Conservation (phyloP, 257 asterid genomes). For the Jasminum sambac region DNA sequence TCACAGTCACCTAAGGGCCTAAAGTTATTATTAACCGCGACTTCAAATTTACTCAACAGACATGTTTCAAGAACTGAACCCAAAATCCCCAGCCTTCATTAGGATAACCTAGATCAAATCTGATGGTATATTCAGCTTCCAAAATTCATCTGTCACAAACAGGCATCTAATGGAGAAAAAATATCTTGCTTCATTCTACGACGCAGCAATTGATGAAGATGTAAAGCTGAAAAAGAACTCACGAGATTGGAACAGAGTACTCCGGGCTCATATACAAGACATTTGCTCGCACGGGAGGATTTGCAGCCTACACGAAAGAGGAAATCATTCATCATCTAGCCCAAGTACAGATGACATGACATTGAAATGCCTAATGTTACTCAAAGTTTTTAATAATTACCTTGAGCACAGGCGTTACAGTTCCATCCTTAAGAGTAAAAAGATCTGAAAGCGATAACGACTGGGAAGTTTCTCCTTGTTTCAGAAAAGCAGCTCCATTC, state of each 20-base stretch:
- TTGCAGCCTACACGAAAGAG: slow-evolving; percentile 53
- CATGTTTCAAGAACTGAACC: neutral
- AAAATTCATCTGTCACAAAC: neutral
- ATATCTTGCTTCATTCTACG: neutral
- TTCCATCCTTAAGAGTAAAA: slow-evolving; percentile 63
- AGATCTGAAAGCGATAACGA: slow-evolving; percentile 79
- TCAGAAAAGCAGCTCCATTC: slow-evolving; percentile 80
- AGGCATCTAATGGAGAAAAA: neutral
- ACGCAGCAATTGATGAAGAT: neutral
- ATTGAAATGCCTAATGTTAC: neutral
- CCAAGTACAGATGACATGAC: slow-evolving; percentile 8
- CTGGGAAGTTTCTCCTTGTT: slow-evolving; percentile 90
- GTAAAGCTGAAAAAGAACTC: slow-evolving; percentile 36
- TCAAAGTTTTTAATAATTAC: slow-evolving; percentile 34
- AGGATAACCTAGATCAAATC: neutral
- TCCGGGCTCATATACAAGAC: slow-evolving; percentile 68
- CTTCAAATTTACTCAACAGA: neutral
- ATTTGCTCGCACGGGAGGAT: slow-evolving; percentile 92
- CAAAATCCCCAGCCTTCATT: neutral
- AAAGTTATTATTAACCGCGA: neutral
- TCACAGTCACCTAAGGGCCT: neutral
- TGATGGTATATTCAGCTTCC: neutral
- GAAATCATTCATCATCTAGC: slow-evolving; percentile 21
- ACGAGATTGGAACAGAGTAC: slow-evolving; percentile 77
- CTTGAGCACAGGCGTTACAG: slow-evolving; percentile 65